Evolutionary conservation across 2,329 filamentous ascomycete genomes (phyloP), one percentile per base, ranked within the genome.

Genomic region (Alternaria postmessia): DNA sequence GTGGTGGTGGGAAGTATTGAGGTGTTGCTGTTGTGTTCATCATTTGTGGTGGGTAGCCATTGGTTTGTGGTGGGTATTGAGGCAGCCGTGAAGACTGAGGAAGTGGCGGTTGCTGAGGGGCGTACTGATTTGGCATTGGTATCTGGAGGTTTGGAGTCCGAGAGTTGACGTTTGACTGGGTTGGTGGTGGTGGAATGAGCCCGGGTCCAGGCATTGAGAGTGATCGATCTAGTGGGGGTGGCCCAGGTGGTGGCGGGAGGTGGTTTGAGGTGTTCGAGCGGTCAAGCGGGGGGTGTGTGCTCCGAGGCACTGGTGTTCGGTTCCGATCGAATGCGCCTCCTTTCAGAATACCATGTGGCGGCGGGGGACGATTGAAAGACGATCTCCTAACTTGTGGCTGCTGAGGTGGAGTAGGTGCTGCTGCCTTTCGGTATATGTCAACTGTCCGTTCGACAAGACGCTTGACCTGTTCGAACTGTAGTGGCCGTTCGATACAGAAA

Each of bases 361-460:
- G 61, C 24, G 64, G 63, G n/a, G 42, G 26, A 16, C 65, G 67
- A 7, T 72, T 65, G 51, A 70, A 73, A 7, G 75, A 74, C 1
- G 66, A 63, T 34, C 66, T 67, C 43, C 63, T 58, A 8, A 46
- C 43, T 9, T 59, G 58, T 51, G 71, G 58, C 26, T 55, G 55
- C 7, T 42, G 34, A 26, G 60, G 61, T 9, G 59, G 52, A 28
- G 63, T 60, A n/a, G 51, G 60, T 36, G 68, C 62, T 44, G 66
- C 63, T 26, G 54, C 73, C 43, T 72, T 66, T 11, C 76, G 72
- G 38, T 75, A 78, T 4, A 79, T 67, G 22, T 78, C 74, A 4
- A 78, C 75, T 2, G 77, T 79, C n/a, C 76, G 71, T 61, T 79
- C 77, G 3, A 79, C 77, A 8, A 79, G 75, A 5, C 57, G 62